Percentiles rank a stretch among this genome's conserved stretches.
These are phyloP conservation scores for Zygoascus hellenicus DNA, from an alignment of 1,139 yeast genomes.

Conservation along the genomic window DNA sequence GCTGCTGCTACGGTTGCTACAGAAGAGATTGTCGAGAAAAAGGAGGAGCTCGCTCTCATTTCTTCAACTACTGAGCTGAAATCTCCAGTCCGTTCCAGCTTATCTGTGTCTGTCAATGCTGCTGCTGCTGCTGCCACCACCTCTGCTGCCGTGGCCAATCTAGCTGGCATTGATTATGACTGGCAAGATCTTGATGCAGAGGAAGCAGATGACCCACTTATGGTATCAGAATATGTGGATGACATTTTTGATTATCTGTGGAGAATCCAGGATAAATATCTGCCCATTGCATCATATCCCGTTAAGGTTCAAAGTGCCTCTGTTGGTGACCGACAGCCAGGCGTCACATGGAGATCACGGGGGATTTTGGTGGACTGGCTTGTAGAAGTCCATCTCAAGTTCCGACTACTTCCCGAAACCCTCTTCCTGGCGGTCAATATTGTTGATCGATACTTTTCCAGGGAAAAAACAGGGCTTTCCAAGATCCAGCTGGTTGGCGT, in stretches of 20 bases:
- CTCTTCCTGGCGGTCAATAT: conserved; percentile 81
- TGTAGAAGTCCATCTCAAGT: conserved; percentile 84
- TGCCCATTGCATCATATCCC: conserved; percentile 67
- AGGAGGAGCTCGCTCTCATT: neutral
- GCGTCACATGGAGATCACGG: conserved; percentile 62
- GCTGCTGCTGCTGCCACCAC: neutral
- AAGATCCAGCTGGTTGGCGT: conserved; percentile 87
- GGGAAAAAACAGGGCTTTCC: conserved; percentile 73
- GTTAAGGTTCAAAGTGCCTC: neutral
- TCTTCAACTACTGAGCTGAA: neutral
- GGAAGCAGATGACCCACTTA: conserved; percentile 84
- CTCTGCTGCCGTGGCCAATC: neutral
- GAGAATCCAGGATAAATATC: conserved; percentile 64
- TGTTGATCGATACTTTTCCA: conserved; percentile 85
- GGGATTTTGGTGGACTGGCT: conserved; percentile 92
- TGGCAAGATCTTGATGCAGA: conserved; percentile 95
- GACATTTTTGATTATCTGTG: conserved; percentile 81
- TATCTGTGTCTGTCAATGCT: neutral
- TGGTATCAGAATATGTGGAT: conserved; percentile 89
- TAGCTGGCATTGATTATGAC: conserved; percentile 5
- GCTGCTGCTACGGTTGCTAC: neutral
- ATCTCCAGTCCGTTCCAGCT: too few relatives aligned
- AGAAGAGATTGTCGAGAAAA: neutral
- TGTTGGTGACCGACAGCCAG: conserved; percentile 29
- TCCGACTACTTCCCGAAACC: conserved; percentile 85